phyloP scores from a whole-genome alignment of 2,329 filamentous ascomycete species.

The Penicillium sp. region DNA sequence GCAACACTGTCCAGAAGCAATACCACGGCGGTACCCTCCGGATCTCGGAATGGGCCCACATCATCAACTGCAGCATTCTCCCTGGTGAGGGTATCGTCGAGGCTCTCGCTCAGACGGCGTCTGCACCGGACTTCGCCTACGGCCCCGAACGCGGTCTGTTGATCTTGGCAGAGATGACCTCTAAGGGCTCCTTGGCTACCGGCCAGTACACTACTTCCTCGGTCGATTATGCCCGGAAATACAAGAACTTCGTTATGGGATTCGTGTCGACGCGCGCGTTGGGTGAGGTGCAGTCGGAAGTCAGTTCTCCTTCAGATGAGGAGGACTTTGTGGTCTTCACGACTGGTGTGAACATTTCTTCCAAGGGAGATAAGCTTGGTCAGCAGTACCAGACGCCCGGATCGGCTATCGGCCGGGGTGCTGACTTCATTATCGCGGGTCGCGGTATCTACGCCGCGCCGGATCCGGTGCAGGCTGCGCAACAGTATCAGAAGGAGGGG shows the following conservation, averaged over 20 bases:
- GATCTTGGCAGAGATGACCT: constrained; percentile 44
- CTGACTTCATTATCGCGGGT: constrained; percentile 43
- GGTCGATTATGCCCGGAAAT: constrained; percentile 41
- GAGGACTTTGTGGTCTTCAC: constrained; percentile 45
- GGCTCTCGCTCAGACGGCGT: constrained; percentile 38
- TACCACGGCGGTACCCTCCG: constrained; percentile 67
- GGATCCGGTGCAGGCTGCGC: constrained; percentile 39
- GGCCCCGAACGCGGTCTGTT: constrained; percentile 36
- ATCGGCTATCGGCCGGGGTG: constrained; percentile 39
- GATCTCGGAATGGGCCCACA: constrained; percentile 57
- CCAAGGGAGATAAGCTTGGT: constrained; percentile 41
- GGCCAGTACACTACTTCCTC: constrained; percentile 39
- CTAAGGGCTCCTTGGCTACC: constrained; percentile 41
- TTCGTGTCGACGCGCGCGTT: constrained; percentile 40
- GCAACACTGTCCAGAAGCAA: constrained; percentile 73
- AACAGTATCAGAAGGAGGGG: constrained; percentile 39
- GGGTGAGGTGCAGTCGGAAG: constrained; percentile 29
- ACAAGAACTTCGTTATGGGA: constrained; percentile 39
- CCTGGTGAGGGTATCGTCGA: constrained; percentile 43
- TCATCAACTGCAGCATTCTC: constrained; percentile 42
- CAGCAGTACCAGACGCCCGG: constrained; percentile 44
- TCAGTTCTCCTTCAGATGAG: constrained; percentile 20
- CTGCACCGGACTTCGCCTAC: constrained; percentile 30
- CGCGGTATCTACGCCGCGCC: constrained; percentile 41
- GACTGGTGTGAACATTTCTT: constrained; percentile 41